Base-by-base conservation (phyloP, 2,329 filamentous ascomycete species). In the Trichoderma hamatum region DNA sequence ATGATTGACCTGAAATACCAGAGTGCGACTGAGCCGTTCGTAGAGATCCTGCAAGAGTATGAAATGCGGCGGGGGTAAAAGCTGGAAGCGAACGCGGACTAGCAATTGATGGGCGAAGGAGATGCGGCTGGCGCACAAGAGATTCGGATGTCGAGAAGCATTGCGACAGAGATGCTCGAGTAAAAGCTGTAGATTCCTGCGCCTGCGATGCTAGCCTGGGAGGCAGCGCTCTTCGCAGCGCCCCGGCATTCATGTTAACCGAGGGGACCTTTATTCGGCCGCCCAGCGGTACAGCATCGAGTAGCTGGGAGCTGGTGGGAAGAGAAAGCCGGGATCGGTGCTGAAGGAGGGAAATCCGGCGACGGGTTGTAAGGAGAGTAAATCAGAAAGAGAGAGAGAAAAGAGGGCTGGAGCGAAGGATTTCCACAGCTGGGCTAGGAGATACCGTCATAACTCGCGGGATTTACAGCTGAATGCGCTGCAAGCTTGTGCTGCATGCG, bases 221-320 rank as follows among this genome's bases (percentile, higher is more conserved):
- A 79, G 84, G 80, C 80, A 85, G 80, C 78, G 80, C 80, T 75
- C 82, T 82, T 74, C 83, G 84, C 75, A 83, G 79, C 76, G 80
- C 80, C 78, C 82, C 83, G 79, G 82, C 80, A 77, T 81, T 81
- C 84, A 86, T 86, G 59, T 36, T 68, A 76, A 65, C 60, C 71
- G 74, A 71, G 70, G 74, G 71, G 71, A 72, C 72, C 71, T 70
- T 72, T 55, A 70, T 64, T 61, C 63, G 69, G 63, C 71, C 64
- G 72, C 71, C 72, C 69, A 73, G 70, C 71, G 72, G 71, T 72
- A 74, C 77, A 78, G 79, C 71, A 74, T 79, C 74, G 65, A 75
- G 70, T 71, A 68, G 70, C 67, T 69, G 56, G 21, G 56, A 68
- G 46, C 51, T 28, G 68, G 52, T 54, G 32, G 58, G 54, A 66